Evolutionary conservation across 345 rosid species (phyloP), one percentile per base, ranked within the genome.

Genomic region (Psidium guajava): DNA sequence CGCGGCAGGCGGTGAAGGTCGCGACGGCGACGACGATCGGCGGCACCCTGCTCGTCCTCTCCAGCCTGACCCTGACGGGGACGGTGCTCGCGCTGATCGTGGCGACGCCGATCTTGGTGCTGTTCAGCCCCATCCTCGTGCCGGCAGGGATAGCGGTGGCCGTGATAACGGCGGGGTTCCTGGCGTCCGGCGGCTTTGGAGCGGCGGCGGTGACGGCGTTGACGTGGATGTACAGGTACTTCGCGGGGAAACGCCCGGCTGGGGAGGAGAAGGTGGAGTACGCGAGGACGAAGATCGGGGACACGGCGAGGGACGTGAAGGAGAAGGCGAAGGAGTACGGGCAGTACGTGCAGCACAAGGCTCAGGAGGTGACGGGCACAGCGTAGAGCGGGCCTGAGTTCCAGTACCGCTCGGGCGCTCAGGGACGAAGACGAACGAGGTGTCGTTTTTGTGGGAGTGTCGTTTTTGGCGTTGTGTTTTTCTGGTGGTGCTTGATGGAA

Each of bases 101-200:
- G 53, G 85, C 94, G 51, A 92, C 95, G 15, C 96, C 98, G 2
- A 83, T 95, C 52, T 89, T 97, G 53, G 54, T 97, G 55, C 85
- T 97, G 73, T 94, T 90, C 90, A 95, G 98, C 90, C 99, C 95
- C 0, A 90, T 97, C 54, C 86, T 97, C 13, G 95, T 95, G 51
- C 96, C 99, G 4, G 95, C 98, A 0, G 92, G 93, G 21, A 85
- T 94, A 20, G 87, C 84, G 20, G 81, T 94, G 20, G 93, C 90
- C 64, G 58, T 94, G 83, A 93, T 95, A 2, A 89, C 93, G 86
- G 54, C 88, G 3, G 99, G 93, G 13, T 92, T 94, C 85, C 86
- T 94, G 83, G 85, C 92, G 0, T 94, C 99, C 1, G 95, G 95
- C 11, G 94, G 94, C 42, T 89, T 90, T 83, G 95, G 97, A 3